These are phyloP conservation scores for Candida nanaspora DNA, from an alignment of 805 yeast genomes.

Conservation along the genomic window DNA sequence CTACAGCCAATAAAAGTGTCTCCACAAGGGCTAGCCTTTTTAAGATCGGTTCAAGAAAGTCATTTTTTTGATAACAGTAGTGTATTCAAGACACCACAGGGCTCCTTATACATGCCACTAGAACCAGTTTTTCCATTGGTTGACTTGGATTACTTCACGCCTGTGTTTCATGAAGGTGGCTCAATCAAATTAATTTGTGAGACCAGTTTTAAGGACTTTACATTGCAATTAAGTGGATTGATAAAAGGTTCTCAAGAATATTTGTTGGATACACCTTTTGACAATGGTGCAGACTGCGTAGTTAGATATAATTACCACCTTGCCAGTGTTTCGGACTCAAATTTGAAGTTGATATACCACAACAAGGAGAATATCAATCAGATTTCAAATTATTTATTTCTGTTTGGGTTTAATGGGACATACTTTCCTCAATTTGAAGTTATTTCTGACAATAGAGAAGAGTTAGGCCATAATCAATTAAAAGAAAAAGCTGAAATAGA, in stretches of 20 bases:
- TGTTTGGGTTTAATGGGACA: slow-evolving; percentile 15
- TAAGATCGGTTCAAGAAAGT: no score
- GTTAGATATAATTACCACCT: background rate
- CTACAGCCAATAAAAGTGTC: background rate
- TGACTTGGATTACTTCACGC: slow-evolving; percentile 19
- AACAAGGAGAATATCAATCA: slow-evolving; percentile 5
- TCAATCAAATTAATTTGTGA: slow-evolving; percentile 16
- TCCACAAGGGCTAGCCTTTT: background rate
- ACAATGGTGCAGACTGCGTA: no score
- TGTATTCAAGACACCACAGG: no score
- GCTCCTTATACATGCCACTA: slow-evolving; percentile 4
- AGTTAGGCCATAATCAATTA: no score
- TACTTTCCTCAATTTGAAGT: slow-evolving; percentile 11
- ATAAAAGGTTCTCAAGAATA: slow-evolving; percentile 19
- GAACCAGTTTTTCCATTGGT: slow-evolving; percentile 20
- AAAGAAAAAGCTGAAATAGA: no score
- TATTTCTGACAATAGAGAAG: slow-evolving; percentile 9
- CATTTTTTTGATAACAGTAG: no score
- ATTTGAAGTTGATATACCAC: background rate
- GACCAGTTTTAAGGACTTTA: slow-evolving; percentile 15
- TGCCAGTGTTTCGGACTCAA: slow-evolving; percentile 1
- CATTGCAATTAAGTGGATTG: slow-evolving; percentile 19
- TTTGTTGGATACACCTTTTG: slow-evolving; percentile 13
- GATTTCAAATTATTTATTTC: slow-evolving; percentile 14
- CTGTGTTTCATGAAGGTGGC: slow-evolving; percentile 23